Conservation (phyloP, 257 asterid genomes). For the Avicennia marina region DNA sequence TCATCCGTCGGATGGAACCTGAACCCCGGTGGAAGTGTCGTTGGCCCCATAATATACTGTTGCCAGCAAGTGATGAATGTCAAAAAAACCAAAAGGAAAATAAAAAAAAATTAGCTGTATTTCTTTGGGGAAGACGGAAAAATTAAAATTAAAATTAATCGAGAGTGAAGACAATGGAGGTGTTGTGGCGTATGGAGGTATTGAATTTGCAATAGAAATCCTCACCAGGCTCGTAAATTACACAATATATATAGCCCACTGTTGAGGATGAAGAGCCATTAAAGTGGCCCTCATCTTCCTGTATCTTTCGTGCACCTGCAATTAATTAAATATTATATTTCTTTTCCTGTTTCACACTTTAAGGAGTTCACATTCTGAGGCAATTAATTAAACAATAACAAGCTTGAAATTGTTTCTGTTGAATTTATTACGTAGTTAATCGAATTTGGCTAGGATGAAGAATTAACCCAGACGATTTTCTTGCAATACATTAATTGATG, state of each 20-base stretch:
- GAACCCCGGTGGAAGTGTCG: constrained; percentile 70
- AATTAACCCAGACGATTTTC: too few species aligned
- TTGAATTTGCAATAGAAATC: neutral
- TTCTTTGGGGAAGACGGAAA: neutral
- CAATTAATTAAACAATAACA: too few species aligned
- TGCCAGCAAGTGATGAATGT: neutral
- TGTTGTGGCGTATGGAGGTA: too few species aligned
- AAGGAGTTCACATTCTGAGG: too few species aligned
- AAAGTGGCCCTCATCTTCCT: constrained; percentile 51
- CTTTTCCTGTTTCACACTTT: neutral
- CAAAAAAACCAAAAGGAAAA: neutral
- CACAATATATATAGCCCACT: constrained; percentile 25
- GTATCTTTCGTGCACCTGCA: constrained; percentile 33
- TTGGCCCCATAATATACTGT: constrained; percentile 42
- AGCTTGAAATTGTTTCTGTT: too few species aligned
- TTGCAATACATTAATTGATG: too few species aligned
- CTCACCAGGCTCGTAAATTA: constrained; percentile 1
- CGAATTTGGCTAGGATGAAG: too few species aligned
- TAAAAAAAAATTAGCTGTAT: too few species aligned
- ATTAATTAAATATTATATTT: constrained; percentile 12
- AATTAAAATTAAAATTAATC: too few species aligned
- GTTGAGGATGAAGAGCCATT: constrained; percentile 40
- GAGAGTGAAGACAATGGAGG: too few species aligned
- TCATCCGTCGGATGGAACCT: constrained; percentile 72
- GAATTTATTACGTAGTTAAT: too few species aligned